A percentile compares a stretch with the other conserved stretches of the same genome.
These are phyloP conservation scores for Sistotremastrum niveocremeum DNA, from an alignment of 768 basidiomycete species.

Conservation along the genomic window DNA sequence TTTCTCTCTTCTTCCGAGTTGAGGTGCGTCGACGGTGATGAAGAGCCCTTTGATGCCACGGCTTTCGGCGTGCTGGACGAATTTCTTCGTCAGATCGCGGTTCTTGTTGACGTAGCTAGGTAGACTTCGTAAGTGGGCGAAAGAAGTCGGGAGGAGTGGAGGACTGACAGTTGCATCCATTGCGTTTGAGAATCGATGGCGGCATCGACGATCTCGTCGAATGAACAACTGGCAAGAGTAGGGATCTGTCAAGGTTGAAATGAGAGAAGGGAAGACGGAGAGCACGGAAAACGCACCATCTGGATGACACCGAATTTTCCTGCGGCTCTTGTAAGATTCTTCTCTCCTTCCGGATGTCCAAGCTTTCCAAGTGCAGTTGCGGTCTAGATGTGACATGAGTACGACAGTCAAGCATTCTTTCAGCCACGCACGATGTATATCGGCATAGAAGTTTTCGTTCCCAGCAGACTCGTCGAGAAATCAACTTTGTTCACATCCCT, in stretches of 20 bases:
- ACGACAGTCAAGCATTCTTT: background rate
- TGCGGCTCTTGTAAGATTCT: slow-evolving; percentile 80
- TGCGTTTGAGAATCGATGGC: slow-evolving; percentile 67
- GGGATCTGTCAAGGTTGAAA: slow-evolving; percentile 54
- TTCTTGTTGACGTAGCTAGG: slow-evolving; percentile 85
- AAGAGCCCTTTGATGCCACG: slow-evolving; percentile 89
- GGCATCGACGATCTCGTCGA: slow-evolving; percentile 89
- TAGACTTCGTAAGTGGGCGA: background rate
- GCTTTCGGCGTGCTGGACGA: slow-evolving; percentile 81
- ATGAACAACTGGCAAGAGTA: slow-evolving; percentile 88
- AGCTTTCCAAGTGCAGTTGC: slow-evolving; percentile 88
- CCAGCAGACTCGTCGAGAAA: slow-evolving; percentile 73
- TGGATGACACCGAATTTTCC: slow-evolving; percentile 66
- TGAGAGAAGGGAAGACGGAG: background rate
- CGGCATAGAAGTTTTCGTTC: slow-evolving; percentile 61
- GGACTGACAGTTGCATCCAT: slow-evolving; percentile 68
- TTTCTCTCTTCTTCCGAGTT: slow-evolving; percentile 87
- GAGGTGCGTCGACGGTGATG: slow-evolving; percentile 96
- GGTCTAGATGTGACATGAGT: slow-evolving; percentile 22
- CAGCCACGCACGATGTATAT: slow-evolving; percentile 52
- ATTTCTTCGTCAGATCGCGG: slow-evolving; percentile 66
- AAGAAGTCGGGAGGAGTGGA: background rate
- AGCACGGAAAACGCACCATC: slow-evolving; percentile 31
- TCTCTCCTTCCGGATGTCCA: slow-evolving; percentile 90
- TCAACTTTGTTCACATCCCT: slow-evolving; percentile 80